Conservation (phyloP, 345 rosid genomes). For the Murraya koenigii region DNA sequence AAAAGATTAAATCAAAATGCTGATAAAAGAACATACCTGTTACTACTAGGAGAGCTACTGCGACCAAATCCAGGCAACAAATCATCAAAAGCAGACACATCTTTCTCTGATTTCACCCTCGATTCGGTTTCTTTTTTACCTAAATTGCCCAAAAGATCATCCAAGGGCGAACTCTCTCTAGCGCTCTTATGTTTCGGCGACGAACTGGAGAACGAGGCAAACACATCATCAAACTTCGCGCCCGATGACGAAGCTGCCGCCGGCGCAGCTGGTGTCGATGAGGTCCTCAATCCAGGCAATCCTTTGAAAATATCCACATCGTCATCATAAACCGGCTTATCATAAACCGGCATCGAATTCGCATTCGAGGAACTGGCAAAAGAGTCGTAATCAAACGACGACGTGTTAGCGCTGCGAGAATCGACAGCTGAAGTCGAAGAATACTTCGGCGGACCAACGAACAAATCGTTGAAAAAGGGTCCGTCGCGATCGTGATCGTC, state of each 20-base stretch:
- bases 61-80: conserved; percentile 73
- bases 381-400: conserved; percentile 53
- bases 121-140: conserved; percentile 38
- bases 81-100: conserved; percentile 55
- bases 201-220: conserved; percentile 36
- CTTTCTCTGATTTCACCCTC: conserved; percentile 27
- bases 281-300: conserved; percentile 58
- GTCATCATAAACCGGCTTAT: conserved; percentile 73
- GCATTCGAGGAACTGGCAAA: conserved; percentile 25
- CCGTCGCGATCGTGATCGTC: conserved; percentile 41
- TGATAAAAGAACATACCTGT: conserved; percentile 27
- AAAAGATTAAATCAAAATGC: background rate
- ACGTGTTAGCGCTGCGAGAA: conserved; percentile 23
- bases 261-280: conserved; percentile 14
- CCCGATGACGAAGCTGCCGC: conserved; percentile 18
- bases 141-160: conserved; percentile 54
- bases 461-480: conserved; percentile 41
- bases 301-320: conserved; percentile 50
- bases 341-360: conserved; percentile 51
- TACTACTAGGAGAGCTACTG: conserved; percentile 42
- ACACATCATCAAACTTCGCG: conserved; percentile 40
- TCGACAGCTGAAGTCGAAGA: conserved; percentile 33
- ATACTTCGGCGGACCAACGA: conserved; percentile 54
- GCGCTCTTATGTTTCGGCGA: conserved; percentile 17
- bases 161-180: conserved; percentile 36